A percentile compares a stretch with the other conserved stretches of the same genome.
Evolutionary conservation across 2,329 filamentous ascomycete genomes (phyloP).

Genomic region (Diplocarpon rosae): DNA sequence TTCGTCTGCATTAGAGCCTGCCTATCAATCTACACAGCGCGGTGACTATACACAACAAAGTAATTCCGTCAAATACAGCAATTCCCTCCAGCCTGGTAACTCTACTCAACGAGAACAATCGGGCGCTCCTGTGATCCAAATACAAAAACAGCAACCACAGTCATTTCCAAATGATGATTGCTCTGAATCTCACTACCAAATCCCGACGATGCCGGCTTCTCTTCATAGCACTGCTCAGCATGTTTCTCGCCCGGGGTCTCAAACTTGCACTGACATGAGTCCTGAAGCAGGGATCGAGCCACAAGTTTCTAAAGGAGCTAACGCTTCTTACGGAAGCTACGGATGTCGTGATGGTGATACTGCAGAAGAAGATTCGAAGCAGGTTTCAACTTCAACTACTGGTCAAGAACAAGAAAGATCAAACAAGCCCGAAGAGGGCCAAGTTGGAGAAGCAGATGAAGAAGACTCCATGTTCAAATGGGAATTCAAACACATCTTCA

Average conservation of each 20-base stretch:
- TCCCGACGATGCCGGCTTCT: constrained; percentile 10
- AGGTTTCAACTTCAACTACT: background rate
- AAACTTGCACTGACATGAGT: background rate
- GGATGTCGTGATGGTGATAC: background rate
- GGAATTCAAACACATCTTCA: constrained; percentile 32
- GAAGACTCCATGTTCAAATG: constrained; percentile 29
- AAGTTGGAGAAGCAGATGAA: constrained; percentile 11
- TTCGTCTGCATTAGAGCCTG: constrained; percentile 6
- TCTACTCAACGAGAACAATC: constrained; percentile 8
- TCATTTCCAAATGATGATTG: constrained; percentile 6
- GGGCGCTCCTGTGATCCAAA: constrained; percentile 9
- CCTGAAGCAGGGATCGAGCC: background rate
- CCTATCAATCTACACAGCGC: constrained; percentile 10
- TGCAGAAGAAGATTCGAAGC: background rate
- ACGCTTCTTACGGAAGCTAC: background rate
- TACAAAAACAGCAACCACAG: constrained; percentile 4
- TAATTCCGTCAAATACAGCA: background rate
- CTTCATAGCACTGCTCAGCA: constrained; percentile 10
- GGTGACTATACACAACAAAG: constrained; percentile 4
- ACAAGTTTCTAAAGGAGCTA: constrained; percentile 14
- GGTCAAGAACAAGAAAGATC: background rate
- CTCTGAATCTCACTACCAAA: constrained; percentile 9
- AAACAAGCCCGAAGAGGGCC: constrained; percentile 4
- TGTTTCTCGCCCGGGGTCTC: constrained; percentile 2
- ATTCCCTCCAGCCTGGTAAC: constrained; percentile 8